Evolutionary conservation across 345 rosid genomes (phyloP), one percentile per base, ranked within the genome.

Genomic region (Noccaea bulbosa): DNA sequence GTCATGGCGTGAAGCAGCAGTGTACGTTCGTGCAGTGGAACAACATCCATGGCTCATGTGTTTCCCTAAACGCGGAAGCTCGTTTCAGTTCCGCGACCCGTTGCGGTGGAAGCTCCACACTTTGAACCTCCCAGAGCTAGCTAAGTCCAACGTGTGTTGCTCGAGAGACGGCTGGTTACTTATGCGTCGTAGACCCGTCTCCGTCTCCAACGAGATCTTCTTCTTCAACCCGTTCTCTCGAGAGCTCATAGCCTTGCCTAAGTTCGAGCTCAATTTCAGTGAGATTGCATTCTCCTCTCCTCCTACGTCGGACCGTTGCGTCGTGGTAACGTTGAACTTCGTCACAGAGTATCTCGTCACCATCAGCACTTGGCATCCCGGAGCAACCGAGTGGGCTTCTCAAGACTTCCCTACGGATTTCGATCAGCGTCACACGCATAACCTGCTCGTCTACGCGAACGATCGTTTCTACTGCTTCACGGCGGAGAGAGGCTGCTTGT

Each of bases 121-220:
- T 2, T 6, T 44, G 17, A 16, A 44, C 8, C 14, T 44, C 17
- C 47, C 47, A 6, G 47, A 44, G 8, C 2, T n/a, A 44, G 16
- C 47, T 8, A 3, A 44, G 6, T 44, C 17, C 17, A 7, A n/a
- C 8, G 17, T 44, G 2, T 44, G 47, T 44, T n/a, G 14, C 17
- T n/a, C 47, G 17, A 44, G 47, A 44, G 47, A 44, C 16, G 47
- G 47, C 6, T 44, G 47, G 47, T n/a, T 44, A n/a, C 47, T 44
- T 2, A 44, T 44, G 8, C 47, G 17, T 16, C 27, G 27, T 3
- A n/a, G n/a, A 44, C 5, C 17, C 8, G 7, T 3, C 6, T 44
- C 17, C 8, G 7, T 3, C 6, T 44, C 47, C n/a, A 44, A 44
- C 15, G 17, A 44, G 2, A 1, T 44, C 4, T 44, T 44, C 14